Percentiles rank a stretch among this genome's conserved stretches.
Evolutionary conservation across 176 grass and related monocot genomes (phyloP).

Genomic region (Eleusine coracana): DNA sequence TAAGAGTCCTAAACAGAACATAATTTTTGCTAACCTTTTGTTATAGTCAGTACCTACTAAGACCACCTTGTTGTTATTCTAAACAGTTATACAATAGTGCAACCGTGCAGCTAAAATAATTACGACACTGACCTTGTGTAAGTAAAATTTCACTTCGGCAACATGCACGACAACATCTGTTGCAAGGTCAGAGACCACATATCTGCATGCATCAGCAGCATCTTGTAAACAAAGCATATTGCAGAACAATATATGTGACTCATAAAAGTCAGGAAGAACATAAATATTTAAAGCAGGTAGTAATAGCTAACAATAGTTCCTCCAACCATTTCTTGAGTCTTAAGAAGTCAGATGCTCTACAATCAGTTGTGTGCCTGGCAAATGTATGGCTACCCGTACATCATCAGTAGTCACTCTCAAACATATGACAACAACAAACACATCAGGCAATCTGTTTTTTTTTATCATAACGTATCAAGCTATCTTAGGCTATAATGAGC

Average conservation of each 20-base stretch:
- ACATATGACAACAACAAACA: conserved; percentile 30
- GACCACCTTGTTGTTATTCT: too few species aligned
- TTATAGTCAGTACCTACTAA: background rate
- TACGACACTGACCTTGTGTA: conserved; percentile 75
- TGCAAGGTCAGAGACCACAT: conserved; percentile 83
- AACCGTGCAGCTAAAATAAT: background rate
- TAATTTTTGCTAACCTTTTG: conserved; percentile 28
- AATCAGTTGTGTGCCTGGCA: background rate
- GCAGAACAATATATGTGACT: background rate
- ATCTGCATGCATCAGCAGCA: conserved; percentile 53
- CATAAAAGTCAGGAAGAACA: background rate
- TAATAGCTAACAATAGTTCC: background rate
- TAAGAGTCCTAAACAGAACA: conserved; percentile 29
- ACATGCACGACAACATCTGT: conserved; percentile 80
- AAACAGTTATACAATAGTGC: conserved; percentile 19
- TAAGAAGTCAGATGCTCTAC: background rate
- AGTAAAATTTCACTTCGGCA: conserved; percentile 72
- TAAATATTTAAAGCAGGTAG: background rate
- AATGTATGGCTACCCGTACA: background rate
- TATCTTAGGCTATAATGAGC: conserved; percentile 34
- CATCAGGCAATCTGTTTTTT: conserved; percentile 14
- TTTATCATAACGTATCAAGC: background rate
- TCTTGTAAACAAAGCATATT: conserved; percentile 32
- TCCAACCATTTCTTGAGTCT: background rate
- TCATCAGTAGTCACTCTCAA: conserved; percentile 32